A percentile compares a stretch with the other conserved stretches of the same genome.
phyloP scores from a whole-genome alignment of 2,329 filamentous ascomycete species.

The Penicillium thymicola region DNA sequence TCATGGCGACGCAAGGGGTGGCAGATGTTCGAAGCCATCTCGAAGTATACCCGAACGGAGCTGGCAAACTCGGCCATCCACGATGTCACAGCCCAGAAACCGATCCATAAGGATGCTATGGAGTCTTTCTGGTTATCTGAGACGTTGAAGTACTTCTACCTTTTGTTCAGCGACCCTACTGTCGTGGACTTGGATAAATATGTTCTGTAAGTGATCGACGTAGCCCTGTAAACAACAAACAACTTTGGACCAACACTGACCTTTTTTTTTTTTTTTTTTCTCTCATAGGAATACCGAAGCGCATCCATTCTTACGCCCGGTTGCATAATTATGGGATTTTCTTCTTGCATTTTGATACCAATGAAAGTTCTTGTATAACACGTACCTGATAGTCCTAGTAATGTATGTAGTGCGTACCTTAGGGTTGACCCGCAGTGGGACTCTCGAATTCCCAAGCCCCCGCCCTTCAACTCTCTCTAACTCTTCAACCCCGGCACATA shows the following conservation, averaged over 20 bases:
- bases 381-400: not conserved
- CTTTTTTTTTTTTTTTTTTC: not conserved
- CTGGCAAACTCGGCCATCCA: conserved; percentile 64
- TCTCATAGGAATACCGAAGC: conserved; percentile 39
- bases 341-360: conserved; percentile 23
- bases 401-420: not conserved
- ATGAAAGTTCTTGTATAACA: conserved; percentile 12
- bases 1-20: conserved; percentile 67
- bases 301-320: conserved; percentile 39
- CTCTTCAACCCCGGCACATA: conserved; percentile 15
- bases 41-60: conserved; percentile 58
- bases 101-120: conserved; percentile 58
- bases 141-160: conserved; percentile 49
- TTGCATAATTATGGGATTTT: conserved; percentile 15
- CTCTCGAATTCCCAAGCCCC: conserved; percentile 18
- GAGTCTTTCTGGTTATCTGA: conserved; percentile 69
- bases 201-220: conserved; percentile 40
- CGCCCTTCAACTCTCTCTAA: conserved; percentile 19
- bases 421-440: conserved; percentile 17
- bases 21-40: conserved; percentile 68
- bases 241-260: not conserved
- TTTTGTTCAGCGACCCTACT: conserved; percentile 45
- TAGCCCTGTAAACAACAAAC: conserved; percentile 3
- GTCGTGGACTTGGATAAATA: conserved; percentile 47
- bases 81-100: conserved; percentile 58